These are phyloP conservation scores for Bipolaris sorokiniana DNA, from an alignment of 2,329 filamentous ascomycete species.

Conservation along the genomic window DNA sequence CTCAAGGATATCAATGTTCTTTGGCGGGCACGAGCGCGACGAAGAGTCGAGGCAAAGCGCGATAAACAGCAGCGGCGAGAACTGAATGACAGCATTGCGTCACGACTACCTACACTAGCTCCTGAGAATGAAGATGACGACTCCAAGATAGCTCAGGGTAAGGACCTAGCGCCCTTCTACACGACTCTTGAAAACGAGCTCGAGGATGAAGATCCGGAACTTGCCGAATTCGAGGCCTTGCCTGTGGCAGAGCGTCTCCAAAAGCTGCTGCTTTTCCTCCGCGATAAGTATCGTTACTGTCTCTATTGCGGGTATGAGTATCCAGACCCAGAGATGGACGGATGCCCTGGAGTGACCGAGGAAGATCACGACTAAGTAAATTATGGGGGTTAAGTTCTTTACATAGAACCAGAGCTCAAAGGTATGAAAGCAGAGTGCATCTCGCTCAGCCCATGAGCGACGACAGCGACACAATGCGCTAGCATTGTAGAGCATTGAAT, in stretches of 20 bases:
- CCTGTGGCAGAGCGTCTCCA: constrained; percentile 69
- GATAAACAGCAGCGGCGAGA: constrained; percentile 53
- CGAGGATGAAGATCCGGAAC: constrained; percentile 79
- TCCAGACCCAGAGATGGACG: constrained; percentile 75
- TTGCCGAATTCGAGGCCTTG: constrained; percentile 78
- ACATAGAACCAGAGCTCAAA: neutral
- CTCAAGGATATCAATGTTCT: constrained; percentile 75
- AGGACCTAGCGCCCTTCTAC: constrained; percentile 54
- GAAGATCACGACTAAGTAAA: constrained; percentile 72
- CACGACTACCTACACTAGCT: constrained; percentile 63
- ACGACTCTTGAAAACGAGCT: constrained; percentile 69
- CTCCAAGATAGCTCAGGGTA: constrained; percentile 72
- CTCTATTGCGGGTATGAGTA: constrained; percentile 96
- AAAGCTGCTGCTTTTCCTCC: constrained; percentile 71
- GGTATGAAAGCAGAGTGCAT: neutral
- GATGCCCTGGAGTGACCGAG: constrained; percentile 85
- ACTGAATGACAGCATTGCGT: constrained; percentile 41
- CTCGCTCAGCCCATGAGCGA: neutral
- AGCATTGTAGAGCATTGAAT: neutral
- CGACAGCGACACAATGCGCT: neutral
- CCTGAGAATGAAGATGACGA: constrained; percentile 74
- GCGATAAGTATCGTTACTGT: constrained; percentile 79
- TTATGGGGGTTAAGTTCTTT: too few relatives aligned
- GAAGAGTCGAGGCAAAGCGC: constrained; percentile 72
- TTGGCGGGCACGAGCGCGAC: constrained; percentile 76